Conservation (phyloP, 108 stramenopile genomes). For the Aurantiochytrium sp. region DNA sequence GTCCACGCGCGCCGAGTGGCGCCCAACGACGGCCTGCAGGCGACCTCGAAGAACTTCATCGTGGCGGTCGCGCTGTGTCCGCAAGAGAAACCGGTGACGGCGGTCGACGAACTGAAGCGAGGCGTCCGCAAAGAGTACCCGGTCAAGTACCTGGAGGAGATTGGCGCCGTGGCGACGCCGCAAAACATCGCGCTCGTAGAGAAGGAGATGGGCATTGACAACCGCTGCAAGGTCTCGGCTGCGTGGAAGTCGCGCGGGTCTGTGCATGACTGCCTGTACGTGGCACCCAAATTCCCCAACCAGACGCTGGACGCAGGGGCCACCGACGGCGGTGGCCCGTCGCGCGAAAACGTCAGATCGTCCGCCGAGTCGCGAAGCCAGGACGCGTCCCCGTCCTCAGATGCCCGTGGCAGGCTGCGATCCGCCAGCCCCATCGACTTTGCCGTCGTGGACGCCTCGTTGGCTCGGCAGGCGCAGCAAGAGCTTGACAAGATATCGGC, state of each 20-base stretch:
- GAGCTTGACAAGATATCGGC: background rate
- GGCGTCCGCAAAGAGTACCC: constrained; percentile 1
- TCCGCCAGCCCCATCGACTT: no score
- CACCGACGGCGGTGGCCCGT: background rate
- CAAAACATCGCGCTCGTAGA: background rate
- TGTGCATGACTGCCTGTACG: background rate
- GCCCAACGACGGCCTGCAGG: background rate
- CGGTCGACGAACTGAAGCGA: background rate
- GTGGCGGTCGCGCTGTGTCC: background rate
- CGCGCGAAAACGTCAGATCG: background rate
- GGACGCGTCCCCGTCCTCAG: no score
- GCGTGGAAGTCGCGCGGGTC: constrained; percentile 26
- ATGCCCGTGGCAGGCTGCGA: no score
- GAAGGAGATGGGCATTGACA: constrained; percentile 23
- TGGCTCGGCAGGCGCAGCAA: background rate
- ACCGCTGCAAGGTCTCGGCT: background rate
- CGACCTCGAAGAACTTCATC: background rate
- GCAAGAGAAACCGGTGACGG: background rate
- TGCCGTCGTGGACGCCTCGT: background rate
- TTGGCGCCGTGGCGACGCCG: background rate
- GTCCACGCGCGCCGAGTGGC: no score
- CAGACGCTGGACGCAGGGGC: background rate
- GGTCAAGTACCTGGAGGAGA: constrained; percentile 20
- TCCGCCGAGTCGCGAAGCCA: no score
- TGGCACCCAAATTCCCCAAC: background rate